A percentile compares a stretch with the other conserved stretches of the same genome.
These are phyloP conservation scores for Pelagophyceae sp. DNA, from an alignment of 352 stramenopile genomes.

Conservation along the genomic window DNA sequence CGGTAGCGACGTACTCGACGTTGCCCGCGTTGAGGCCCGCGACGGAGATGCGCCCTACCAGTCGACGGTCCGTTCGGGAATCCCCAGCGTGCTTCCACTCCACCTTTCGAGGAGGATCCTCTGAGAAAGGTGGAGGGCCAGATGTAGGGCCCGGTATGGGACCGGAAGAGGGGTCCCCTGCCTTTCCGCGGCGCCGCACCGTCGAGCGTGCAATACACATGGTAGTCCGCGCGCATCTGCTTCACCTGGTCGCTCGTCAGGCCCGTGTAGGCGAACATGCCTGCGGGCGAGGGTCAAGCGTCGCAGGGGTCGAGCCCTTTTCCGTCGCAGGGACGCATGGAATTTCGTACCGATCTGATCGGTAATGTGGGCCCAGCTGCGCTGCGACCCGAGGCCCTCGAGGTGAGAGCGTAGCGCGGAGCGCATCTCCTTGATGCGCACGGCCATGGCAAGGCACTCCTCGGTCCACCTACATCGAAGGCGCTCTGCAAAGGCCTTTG, in stretches of 20 bases:
- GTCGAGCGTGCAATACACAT: slow-evolving; percentile 97
- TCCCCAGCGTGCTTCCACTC: too few species aligned
- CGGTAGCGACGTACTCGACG: slow-evolving; percentile 87
- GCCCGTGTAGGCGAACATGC: slow-evolving; percentile 89
- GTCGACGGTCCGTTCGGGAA: too few species aligned
- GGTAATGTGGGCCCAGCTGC: slow-evolving; percentile 92
- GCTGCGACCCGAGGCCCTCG: slow-evolving; percentile 57
- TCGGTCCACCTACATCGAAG: slow-evolving; percentile 73
- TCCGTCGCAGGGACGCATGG: too few species aligned
- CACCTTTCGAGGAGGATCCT: too few species aligned
- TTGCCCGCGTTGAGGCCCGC: slow-evolving; percentile 88
- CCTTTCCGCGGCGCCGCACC: too few species aligned
- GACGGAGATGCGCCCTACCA: slow-evolving; percentile 73
- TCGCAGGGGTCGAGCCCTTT: slow-evolving; percentile 52
- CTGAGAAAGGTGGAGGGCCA: too few species aligned
- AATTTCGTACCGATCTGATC: slow-evolving; percentile 97
- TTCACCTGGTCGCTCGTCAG: slow-evolving; percentile 87
- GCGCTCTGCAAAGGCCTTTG: too few species aligned
- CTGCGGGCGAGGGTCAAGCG: neutral
- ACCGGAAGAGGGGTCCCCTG: too few species aligned
- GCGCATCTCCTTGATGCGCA: slow-evolving; percentile 88
- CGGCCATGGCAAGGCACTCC: slow-evolving; percentile 90
- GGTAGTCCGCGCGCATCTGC: slow-evolving; percentile 84
- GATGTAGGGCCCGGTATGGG: too few species aligned
- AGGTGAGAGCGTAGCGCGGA: slow-evolving; percentile 53